Evolutionary conservation across 768 basidiomycete genomes (phyloP).

Genomic region (Boletus patriciae): DNA sequence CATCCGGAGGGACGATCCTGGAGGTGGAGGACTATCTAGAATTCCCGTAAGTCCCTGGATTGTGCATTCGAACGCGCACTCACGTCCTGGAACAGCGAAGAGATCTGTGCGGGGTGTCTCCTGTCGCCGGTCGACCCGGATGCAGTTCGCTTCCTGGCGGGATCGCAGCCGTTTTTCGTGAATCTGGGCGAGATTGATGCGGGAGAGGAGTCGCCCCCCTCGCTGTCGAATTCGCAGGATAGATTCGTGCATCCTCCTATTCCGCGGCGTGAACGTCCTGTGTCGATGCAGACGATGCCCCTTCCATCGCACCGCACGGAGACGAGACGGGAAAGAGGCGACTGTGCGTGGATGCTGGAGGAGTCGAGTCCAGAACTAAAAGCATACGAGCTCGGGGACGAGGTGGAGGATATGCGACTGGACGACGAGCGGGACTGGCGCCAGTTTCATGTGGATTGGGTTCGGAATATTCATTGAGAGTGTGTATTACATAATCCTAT

Average conservation of each 20-base stretch:
- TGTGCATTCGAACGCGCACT: background rate
- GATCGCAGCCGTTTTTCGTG: conserved; percentile 47
- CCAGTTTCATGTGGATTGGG: conserved; percentile 52
- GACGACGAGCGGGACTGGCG: conserved; percentile 43
- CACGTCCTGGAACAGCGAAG: conserved; percentile 5
- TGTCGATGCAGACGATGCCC: conserved; percentile 35
- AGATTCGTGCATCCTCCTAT: conserved; percentile 20
- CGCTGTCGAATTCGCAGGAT: conserved; percentile 37
- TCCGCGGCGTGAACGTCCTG: conserved; percentile 29
- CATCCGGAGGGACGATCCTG: background rate
- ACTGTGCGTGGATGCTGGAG: conserved; percentile 42
- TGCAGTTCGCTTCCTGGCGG: conserved; percentile 41
- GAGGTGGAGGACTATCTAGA: conserved; percentile 4
- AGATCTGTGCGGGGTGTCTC: background rate
- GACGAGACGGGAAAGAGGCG: conserved; percentile 31
- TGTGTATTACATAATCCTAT: conserved; percentile 22
- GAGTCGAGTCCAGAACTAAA: conserved; percentile 35
- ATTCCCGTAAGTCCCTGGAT: conserved; percentile 15
- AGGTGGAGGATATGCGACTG: conserved; percentile 34
- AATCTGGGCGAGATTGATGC: conserved; percentile 36
- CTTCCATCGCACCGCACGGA: conserved; percentile 30
- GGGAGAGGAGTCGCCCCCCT: conserved; percentile 45
- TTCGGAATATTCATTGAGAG: conserved; percentile 13
- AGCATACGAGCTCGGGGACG: conserved; percentile 30
- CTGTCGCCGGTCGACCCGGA: conserved; percentile 31